Evolutionary conservation across 2,329 filamentous ascomycete genomes (phyloP).

Genomic region (Exutisphaerella laricina): DNA sequence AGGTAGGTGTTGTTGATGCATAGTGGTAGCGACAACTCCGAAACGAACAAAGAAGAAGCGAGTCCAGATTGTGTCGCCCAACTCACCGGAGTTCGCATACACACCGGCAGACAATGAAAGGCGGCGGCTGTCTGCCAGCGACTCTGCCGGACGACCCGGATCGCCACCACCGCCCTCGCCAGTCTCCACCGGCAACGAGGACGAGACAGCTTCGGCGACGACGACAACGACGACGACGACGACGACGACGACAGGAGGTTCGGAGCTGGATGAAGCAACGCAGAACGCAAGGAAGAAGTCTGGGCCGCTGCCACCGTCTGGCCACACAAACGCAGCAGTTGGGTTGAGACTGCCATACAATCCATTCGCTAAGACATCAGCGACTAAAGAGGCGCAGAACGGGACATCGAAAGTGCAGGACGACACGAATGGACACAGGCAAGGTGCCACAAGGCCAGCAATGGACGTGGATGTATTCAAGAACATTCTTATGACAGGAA

Average conservation of each 20-base stretch:
- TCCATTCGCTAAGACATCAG: conserved; percentile 32
- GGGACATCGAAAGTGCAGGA: conserved; percentile 10
- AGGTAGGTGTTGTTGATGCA: conserved; percentile 20
- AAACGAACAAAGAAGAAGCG: conserved; percentile 27
- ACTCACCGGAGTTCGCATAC: conserved; percentile 21
- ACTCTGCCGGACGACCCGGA: conserved; percentile 12
- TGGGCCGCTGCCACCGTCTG: conserved; percentile 14
- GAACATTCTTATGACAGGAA: conserved; percentile 66
- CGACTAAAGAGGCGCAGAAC: conserved; percentile 25
- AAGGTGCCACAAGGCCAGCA: conserved; percentile 31
- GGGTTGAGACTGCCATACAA: conserved; percentile 28
- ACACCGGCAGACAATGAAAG: conserved; percentile 12
- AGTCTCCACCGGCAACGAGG: conserved; percentile 16
- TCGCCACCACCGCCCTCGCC: conserved; percentile 16
- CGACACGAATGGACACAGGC: conserved; percentile 8
- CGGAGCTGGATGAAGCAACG: conserved; percentile 19
- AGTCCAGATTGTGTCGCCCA: conserved; percentile 28
- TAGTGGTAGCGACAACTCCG: conserved; percentile 17
- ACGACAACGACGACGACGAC: conserved; percentile 20
- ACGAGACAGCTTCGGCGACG: conserved; percentile 19
- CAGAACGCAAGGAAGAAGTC: conserved; percentile 23
- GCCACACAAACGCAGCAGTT: conserved; percentile 1
- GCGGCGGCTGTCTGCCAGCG: conserved; percentile 13
- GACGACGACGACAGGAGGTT: conserved; percentile 19
- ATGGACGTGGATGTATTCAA: conserved; percentile 73